phyloP scores from a whole-genome alignment of 1,139 yeast species.

The Magnusiomyces paraingens region DNA sequence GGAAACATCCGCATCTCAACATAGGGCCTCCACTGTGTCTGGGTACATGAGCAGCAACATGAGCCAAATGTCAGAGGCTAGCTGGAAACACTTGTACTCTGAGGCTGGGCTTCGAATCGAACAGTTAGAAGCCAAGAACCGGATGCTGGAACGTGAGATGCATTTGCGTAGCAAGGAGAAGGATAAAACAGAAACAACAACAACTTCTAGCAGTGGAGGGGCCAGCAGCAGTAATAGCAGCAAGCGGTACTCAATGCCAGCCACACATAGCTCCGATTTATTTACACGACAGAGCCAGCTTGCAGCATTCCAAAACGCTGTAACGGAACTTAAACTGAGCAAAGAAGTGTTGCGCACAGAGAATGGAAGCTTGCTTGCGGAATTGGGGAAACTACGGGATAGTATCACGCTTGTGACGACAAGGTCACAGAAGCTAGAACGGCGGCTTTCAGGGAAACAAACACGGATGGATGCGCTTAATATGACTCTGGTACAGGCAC shows the following conservation, averaged over 20 bases:
- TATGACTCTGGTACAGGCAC: background rate
- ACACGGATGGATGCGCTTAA: slow-evolving; percentile 2
- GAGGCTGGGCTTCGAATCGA: background rate
- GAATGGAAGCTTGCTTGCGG: slow-evolving; percentile 2
- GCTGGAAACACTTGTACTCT: background rate
- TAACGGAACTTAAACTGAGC: slow-evolving; percentile 7
- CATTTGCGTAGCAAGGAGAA: background rate
- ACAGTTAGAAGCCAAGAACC: background rate
- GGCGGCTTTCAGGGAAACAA: slow-evolving; percentile 4
- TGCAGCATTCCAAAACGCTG: slow-evolving; percentile 7
- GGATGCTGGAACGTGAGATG: slow-evolving; percentile 5
- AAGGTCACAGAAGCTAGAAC: slow-evolving; percentile 6
- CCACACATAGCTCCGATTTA: background rate
- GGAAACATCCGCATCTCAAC: too few species aligned
- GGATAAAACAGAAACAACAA: background rate
- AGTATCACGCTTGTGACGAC: background rate
- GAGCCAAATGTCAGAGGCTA: background rate
- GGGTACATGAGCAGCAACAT: background rate
- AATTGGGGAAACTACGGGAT: slow-evolving; percentile 1
- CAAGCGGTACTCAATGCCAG: slow-evolving; percentile 5
- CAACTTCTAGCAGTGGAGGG: background rate
- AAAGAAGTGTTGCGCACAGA: slow-evolving; percentile 11
- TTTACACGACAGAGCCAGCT: background rate
- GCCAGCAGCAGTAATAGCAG: background rate
- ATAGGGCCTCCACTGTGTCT: background rate